A percentile compares a stretch with the other conserved stretches of the same genome.
Evolutionary conservation across 1,139 yeast species (phyloP).

Genomic region (Wickerhamomyces sp.): DNA sequence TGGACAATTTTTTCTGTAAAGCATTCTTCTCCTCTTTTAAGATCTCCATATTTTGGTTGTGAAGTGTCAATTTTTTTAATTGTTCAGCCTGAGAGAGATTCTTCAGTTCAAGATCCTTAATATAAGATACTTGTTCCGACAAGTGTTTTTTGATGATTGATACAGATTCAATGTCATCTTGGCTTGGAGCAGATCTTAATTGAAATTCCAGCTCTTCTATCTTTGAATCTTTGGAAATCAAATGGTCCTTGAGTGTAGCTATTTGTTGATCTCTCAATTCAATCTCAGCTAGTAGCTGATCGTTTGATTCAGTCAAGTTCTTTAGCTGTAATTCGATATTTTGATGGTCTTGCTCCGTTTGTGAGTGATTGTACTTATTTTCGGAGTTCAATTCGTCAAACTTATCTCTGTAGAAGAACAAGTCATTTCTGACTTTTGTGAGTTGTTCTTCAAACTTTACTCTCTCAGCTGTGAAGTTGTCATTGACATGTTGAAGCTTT

Average conservation of each 20-base stretch:
- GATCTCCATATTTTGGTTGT: conserved; percentile 42
- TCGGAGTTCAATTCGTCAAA: conserved; percentile 18
- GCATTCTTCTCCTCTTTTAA: conserved; percentile 46
- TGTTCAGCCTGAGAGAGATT: conserved; percentile 44
- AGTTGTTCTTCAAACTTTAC: conserved; percentile 22
- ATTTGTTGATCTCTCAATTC: conserved; percentile 22
- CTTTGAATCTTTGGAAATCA: conserved; percentile 29
- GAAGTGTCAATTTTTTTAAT: conserved; percentile 35
- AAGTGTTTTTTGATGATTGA: conserved; percentile 45
- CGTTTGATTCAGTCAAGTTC: conserved; percentile 17
- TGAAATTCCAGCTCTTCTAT: conserved; percentile 32
- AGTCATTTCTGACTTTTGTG: conserved; percentile 12
- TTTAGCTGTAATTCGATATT: conserved; percentile 21
- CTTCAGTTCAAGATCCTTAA: conserved; percentile 50
- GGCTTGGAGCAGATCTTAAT: conserved; percentile 18
- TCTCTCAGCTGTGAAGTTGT: conserved; percentile 22
- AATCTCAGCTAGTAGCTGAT: conserved; percentile 15
- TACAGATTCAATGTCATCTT: conserved; percentile 25
- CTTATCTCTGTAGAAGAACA: conserved; percentile 15
- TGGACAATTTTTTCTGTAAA: conserved; percentile 37
- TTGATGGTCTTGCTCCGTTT: conserved; percentile 2
- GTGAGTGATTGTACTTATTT: conserved; percentile 2
- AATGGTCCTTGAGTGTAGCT: conserved; percentile 17
- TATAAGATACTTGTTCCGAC: conserved; percentile 50
- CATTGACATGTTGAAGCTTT: conserved; percentile 28